These are phyloP conservation scores for Triticum monococcum DNA, from an alignment of 176 grass and related monocot genomes.

Conservation along the genomic window DNA sequence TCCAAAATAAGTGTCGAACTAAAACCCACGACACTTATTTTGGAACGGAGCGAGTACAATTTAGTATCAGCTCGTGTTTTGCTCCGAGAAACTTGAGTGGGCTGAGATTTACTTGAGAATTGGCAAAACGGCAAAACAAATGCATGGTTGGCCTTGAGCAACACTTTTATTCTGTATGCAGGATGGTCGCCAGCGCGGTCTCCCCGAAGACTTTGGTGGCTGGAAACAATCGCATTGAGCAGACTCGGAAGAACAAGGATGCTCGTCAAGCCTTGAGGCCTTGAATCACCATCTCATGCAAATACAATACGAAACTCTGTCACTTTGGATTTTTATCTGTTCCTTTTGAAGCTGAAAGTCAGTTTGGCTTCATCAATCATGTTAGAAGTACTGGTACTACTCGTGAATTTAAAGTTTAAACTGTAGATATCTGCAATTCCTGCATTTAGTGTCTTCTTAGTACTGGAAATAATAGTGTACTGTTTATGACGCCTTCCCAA, in stretches of 20 bases:
- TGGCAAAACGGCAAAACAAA: neutral
- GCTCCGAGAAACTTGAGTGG: neutral
- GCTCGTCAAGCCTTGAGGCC: neutral
- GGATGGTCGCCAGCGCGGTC: slow-evolving; percentile 39
- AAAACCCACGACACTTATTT: too few relatives aligned
- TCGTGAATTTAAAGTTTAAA: slow-evolving; percentile 17
- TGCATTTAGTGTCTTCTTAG: neutral
- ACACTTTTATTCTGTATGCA: slow-evolving; percentile 35
- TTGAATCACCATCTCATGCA: neutral
- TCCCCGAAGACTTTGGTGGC: slow-evolving; percentile 53
- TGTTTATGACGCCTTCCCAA: neutral
- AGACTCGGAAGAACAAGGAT: neutral
- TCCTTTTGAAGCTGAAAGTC: neutral
- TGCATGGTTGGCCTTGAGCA: neutral
- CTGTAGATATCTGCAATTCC: neutral
- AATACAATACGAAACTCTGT: neutral
- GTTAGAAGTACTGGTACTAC: neutral
- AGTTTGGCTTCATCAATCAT: neutral
- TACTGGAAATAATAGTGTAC: slow-evolving; percentile 9
- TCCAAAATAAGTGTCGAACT: too few relatives aligned
- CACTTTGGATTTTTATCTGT: neutral
- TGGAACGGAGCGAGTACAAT: too few relatives aligned
- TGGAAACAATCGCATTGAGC: slow-evolving; percentile 56
- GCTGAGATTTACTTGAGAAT: neutral
- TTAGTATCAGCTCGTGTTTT: neutral